A percentile compares a stretch with the other conserved stretches of the same genome.
phyloP scores from a whole-genome alignment of 495 filamentous ascomycete species.

The Hyaloscypha variabilis region DNA sequence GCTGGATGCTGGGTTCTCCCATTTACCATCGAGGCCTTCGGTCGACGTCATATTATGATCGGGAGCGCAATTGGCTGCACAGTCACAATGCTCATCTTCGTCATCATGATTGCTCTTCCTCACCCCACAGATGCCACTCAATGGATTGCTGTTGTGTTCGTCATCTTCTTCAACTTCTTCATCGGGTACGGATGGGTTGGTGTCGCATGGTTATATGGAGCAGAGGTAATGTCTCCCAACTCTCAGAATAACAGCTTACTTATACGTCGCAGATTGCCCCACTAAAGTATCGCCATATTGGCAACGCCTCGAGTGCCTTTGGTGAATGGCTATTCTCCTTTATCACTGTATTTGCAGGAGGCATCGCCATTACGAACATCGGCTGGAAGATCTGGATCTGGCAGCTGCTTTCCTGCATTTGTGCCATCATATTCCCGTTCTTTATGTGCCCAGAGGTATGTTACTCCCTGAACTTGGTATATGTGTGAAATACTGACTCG shows the following conservation, averaged over 20 bases:
- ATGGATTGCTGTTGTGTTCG: background rate
- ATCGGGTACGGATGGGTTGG: background rate
- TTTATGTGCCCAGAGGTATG: background rate
- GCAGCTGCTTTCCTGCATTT: background rate
- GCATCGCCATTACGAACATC: background rate
- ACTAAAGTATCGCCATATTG: conserved; percentile 2
- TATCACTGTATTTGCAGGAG: background rate
- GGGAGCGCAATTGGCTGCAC: background rate
- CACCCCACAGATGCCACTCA: background rate
- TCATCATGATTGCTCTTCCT: background rate
- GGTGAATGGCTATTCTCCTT: background rate
- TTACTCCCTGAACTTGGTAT: background rate
- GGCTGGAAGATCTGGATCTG: background rate
- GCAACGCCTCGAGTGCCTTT: background rate
- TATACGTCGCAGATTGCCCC: background rate
- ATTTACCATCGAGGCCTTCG: background rate
- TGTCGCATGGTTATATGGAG: background rate
- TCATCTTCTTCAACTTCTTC: background rate
- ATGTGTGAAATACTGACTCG: background rate
- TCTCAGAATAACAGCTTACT: background rate
- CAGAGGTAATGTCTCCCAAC: background rate
- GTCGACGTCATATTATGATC: background rate
- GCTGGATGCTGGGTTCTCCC: background rate
- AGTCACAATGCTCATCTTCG: background rate
- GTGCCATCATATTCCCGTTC: background rate